Evolutionary conservation across 129 eudicot genomes (phyloP).

Genomic region (Oenanthe sinensis): DNA sequence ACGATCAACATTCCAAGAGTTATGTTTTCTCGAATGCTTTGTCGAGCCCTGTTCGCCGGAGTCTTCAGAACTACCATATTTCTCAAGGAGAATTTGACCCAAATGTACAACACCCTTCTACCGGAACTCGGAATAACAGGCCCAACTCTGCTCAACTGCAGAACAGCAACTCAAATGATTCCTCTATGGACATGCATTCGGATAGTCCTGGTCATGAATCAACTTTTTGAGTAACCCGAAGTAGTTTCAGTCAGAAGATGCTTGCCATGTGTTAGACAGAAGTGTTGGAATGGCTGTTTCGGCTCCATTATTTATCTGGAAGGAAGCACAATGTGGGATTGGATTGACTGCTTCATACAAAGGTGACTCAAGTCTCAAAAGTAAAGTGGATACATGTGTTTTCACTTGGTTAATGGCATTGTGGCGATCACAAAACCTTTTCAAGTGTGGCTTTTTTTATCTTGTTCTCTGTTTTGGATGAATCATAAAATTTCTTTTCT

Average conservation of each 20-base stretch:
- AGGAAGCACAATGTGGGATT: conserved; percentile 10
- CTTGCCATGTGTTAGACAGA: conserved; percentile 3
- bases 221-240: conserved; percentile 23
- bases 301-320: conserved; percentile 1
- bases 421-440: conserved; percentile 19
- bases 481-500: conserved; percentile 5
- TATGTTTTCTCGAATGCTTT: conserved; percentile 66
- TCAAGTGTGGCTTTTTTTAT: conserved; percentile 16
- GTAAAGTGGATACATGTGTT: conserved; percentile 16
- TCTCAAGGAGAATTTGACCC: conserved; percentile 42
- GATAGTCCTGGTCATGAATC: conserved; percentile 54
- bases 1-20: conserved; percentile 54
- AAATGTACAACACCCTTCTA: conserved; percentile 19
- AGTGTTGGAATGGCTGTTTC: conserved; percentile 7
- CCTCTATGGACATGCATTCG: conserved; percentile 80
- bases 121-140: conserved; percentile 26
- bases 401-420: conserved; percentile 10
- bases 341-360: not conserved
- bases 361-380: conserved; percentile 5
- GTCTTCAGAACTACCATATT: conserved; percentile 65
- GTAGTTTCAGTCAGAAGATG: not conserved
- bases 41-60: conserved; percentile 79
- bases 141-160: conserved; percentile 23
- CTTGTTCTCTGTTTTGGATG: conserved; percentile 3
- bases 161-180: conserved; percentile 46